phyloP scores from a whole-genome alignment of 1,284 basidiomycete genomes.

The Trichosporon faecale region DNA sequence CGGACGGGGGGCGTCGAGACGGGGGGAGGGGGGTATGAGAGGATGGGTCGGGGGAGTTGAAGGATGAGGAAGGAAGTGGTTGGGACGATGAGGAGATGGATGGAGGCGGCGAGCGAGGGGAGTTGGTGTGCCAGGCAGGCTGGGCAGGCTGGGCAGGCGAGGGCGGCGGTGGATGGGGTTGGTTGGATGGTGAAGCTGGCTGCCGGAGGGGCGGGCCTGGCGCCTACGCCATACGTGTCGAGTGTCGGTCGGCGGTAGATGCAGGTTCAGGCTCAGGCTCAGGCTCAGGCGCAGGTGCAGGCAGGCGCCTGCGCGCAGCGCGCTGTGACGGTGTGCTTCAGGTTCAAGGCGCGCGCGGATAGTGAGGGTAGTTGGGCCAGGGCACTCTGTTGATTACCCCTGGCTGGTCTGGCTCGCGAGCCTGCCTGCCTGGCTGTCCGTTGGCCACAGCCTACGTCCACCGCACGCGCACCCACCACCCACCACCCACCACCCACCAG shows the following conservation, averaged over 20 bases:
- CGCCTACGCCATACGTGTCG: not conserved
- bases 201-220: not conserved
- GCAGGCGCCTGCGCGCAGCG: not conserved
- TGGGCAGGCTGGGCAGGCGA: not conserved
- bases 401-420: not conserved
- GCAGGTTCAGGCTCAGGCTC: not conserved
- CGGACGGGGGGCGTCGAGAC: not conserved
- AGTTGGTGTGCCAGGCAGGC: not conserved
- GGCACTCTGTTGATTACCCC: not conserved
- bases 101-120: not conserved
- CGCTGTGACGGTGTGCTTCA: not conserved
- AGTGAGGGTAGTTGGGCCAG: constrained; percentile 7
- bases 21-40: not conserved
- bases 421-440: not conserved
- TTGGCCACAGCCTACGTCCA: not conserved
- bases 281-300: not conserved
- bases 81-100: constrained; percentile 2
- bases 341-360: constrained; percentile 3
- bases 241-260: too few relatives aligned
- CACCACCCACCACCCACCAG: too few relatives aligned
- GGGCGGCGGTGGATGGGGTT: not conserved
- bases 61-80: not conserved
- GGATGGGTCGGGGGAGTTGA: not conserved
- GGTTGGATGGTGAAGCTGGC: not conserved
- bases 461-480: not conserved